Conservation (phyloP, 495 filamentous ascomycete species). For the Penicillium daleae region DNA sequence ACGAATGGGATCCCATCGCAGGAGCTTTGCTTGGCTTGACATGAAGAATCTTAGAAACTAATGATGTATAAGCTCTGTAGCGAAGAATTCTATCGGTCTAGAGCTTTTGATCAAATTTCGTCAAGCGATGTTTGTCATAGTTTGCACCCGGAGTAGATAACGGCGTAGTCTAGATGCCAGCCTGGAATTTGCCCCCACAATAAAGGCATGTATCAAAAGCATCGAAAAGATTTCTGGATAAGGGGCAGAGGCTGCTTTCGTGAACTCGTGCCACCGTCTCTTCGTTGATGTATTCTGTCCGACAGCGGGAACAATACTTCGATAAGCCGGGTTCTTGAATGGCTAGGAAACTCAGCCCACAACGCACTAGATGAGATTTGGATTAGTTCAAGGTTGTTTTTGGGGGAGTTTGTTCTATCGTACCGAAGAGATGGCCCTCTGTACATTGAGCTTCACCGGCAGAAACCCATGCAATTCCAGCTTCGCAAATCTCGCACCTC, state of each 20-base stretch:
- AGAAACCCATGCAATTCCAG: constrained; percentile 44
- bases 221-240: constrained; percentile 40
- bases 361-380: constrained; percentile 45
- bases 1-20: constrained; percentile 86
- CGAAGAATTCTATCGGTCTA: background rate
- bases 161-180: constrained; percentile 13
- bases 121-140: background rate
- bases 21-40: constrained; percentile 68
- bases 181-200: constrained; percentile 55
- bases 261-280: constrained; percentile 30
- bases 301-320: constrained; percentile 58
- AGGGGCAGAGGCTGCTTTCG: constrained; percentile 22
- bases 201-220: constrained; percentile 59
- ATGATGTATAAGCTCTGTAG: background rate
- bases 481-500: constrained; percentile 52
- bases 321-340: constrained; percentile 59
- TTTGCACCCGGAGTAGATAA: background rate
- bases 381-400: background rate
- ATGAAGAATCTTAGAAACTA: constrained; percentile 7
- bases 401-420: constrained; percentile 7
- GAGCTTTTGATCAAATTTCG: background rate
- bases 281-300: constrained; percentile 52
- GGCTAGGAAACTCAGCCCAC: constrained; percentile 55
- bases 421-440: constrained; percentile 55
- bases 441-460: constrained; percentile 46